These are phyloP conservation scores for Pseudocercospora pini-densiflorae DNA, from an alignment of 2,329 filamentous ascomycete genomes.

Conservation along the genomic window DNA sequence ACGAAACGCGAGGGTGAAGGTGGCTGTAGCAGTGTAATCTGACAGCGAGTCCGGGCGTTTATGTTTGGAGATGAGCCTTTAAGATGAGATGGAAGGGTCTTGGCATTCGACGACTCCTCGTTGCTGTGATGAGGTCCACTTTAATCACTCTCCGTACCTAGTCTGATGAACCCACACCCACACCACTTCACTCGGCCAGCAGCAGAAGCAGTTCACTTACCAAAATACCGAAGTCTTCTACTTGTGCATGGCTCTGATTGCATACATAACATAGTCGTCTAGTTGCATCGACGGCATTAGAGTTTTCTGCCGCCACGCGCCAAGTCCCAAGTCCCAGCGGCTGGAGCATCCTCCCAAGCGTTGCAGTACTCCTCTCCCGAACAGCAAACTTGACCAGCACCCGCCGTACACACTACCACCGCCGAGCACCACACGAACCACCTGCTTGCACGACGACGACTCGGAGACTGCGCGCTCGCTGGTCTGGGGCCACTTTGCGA, in stretches of 20 bases:
- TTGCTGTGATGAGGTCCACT: neutral
- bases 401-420: neutral
- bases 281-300: neutral
- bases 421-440: neutral
- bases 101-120: neutral
- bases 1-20: neutral
- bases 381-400: neutral
- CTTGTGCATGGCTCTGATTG: neutral
- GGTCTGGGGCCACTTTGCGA: neutral
- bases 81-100: neutral
- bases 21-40: neutral
- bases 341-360: neutral
- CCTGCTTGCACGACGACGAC: neutral
- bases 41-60: neutral
- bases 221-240: neutral
- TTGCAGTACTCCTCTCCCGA: slow-evolving; percentile 1
- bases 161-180: neutral
- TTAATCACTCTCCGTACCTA: neutral
- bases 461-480: neutral
- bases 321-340: slow-evolving; percentile 3
- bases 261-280: neutral
- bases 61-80: slow-evolving; percentile 5
- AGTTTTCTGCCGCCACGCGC: slow-evolving; percentile 7
- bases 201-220: neutral
- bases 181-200: neutral